Evolutionary conservation across 2,329 filamentous ascomycete genomes (phyloP).

Genomic region (Arthroderma uncinatum): DNA sequence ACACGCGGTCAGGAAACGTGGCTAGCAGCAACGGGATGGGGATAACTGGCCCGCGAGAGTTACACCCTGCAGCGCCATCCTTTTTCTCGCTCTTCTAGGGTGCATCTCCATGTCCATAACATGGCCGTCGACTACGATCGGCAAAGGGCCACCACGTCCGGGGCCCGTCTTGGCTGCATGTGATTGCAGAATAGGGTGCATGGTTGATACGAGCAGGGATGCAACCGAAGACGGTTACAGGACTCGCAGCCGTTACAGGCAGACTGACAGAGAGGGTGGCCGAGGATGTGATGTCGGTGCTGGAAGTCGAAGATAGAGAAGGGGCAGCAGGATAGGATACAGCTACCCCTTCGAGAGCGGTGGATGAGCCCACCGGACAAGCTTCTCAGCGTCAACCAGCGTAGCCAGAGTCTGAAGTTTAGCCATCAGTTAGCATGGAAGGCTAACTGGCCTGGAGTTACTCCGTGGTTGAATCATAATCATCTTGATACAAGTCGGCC

Average conservation of each 20-base stretch:
- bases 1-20: slow-evolving; percentile 4
- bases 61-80: not conserved
- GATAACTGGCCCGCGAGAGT: too few species aligned
- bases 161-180: slow-evolving; percentile 1
- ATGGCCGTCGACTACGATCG: not conserved
- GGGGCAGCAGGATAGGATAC: not conserved
- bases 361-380: not conserved
- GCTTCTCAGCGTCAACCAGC: not conserved
- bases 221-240: not conserved
- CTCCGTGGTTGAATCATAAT: not conserved
- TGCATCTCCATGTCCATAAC: not conserved
- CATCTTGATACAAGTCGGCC: not conserved
- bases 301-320: not conserved
- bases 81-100: not conserved
- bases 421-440: not conserved
- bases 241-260: too few species aligned
- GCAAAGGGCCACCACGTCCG: not conserved
- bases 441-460: not conserved
- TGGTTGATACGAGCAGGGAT: not conserved
- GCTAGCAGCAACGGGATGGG: not conserved
- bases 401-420: not conserved
- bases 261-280: too few species aligned
- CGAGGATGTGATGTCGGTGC: too few species aligned
- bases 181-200: not conserved
- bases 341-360: slow-evolving; percentile 2